Evolutionary conservation across 2,329 filamentous ascomycete species (phyloP), one percentile per base, ranked within the genome.

Genomic region (Sarocladium oryzae): DNA sequence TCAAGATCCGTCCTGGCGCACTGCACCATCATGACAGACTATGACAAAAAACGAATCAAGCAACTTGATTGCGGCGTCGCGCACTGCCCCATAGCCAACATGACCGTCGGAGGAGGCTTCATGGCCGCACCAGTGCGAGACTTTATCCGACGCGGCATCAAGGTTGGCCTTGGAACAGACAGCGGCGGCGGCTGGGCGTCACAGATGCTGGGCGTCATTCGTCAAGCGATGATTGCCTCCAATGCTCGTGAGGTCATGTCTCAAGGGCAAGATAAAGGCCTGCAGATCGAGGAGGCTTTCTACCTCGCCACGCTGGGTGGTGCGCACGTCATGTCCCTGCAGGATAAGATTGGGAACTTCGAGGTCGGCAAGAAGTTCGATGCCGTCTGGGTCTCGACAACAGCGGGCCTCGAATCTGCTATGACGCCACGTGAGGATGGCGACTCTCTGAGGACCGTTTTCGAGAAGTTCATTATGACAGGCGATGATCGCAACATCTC

Each of bases 121-220:
- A 81, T 83, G 81, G 75, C 76, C 1, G 81, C 80, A 0, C 79
- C 77, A 0, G 67, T 86, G 6, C 71, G 79, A 1, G 73, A 79
- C 21, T 82, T 84, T 50, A 66, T 86, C 4, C 62, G 69, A 1
- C 66, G 70, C 2, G 80, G 74, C 1, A 77, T 86, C 60, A 83
- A 84, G 53, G 80, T 86, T n/a, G 83, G 83, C 0, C 64, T 86
- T 0, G 83, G 83, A 0, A 86, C 82, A 0, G 82, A 86, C 55
- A 79, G 75, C 38, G 81, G 81, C 2, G 83, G 81, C 26, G 82
- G 82, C 0, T 85, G 78, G 63, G 79, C 80, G 4, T 74, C 72
- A 4, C 77, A 74, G 9, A 83, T 86, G 59, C 67, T 84, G 1
- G 75, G 80, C 53, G 73, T 73, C 1, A 81, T 82, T 66, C 69